These are phyloP conservation scores for Magnolia sinica DNA, from an alignment of 164 flowering plant species.

Conservation along the genomic window DNA sequence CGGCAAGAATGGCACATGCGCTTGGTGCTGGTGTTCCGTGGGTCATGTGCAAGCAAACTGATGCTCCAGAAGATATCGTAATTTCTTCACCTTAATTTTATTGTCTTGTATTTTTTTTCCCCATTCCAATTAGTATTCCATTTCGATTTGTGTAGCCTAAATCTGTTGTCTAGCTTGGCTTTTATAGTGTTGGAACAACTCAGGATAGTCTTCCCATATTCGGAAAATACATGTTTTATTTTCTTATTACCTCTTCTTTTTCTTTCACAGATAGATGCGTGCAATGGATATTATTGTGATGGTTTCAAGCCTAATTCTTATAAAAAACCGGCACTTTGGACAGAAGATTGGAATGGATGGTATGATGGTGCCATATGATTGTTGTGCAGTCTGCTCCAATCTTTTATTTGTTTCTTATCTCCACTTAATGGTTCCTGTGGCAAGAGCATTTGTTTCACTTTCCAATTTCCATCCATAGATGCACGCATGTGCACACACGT, in stretches of 20 bases:
- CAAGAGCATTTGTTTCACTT: background rate
- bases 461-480: no score
- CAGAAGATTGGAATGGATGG: constrained; percentile 99
- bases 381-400: constrained; percentile 2
- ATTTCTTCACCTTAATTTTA: background rate
- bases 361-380: constrained; percentile 28
- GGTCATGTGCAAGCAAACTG: constrained; percentile 94
- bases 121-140: background rate
- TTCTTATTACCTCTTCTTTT: background rate
- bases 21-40: constrained; percentile 96
- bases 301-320: constrained; percentile 76
- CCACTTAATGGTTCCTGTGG: background rate
- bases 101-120: background rate
- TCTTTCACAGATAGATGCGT: constrained; percentile 68
- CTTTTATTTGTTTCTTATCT: background rate
- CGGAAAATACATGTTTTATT: background rate
- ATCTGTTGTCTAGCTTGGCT: no score
- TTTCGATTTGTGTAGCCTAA: no score
- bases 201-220: constrained; percentile 3
- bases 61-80: constrained; percentile 74
- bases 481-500: no score
- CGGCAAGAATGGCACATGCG: constrained; percentile 80
- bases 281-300: constrained; percentile 94
- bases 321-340: constrained; percentile 80
- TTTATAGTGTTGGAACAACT: background rate